A percentile compares a stretch with the other conserved stretches of the same genome.
Conservation (phyloP, 208 protist genomes). For the Acanthamoeba divionensis region DNA sequence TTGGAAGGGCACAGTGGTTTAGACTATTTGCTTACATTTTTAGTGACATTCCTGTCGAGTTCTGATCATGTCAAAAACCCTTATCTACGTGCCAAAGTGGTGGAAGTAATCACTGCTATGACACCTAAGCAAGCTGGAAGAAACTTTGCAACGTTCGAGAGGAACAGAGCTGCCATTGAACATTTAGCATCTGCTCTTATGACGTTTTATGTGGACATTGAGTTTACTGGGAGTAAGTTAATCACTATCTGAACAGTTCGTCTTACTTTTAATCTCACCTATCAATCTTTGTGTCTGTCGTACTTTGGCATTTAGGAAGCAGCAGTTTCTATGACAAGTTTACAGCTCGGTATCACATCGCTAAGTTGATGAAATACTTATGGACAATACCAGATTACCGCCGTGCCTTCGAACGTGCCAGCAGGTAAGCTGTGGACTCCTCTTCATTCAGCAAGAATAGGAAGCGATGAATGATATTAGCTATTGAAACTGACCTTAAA, state of each 20-base stretch:
- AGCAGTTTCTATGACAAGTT: conserved; percentile 74
- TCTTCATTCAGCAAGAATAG: not conserved
- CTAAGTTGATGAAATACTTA: conserved; percentile 60
- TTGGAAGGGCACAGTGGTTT: conserved; percentile 51
- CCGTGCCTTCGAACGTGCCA: not conserved
- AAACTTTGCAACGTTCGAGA: conserved; percentile 23
- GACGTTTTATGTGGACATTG: conserved; percentile 71
- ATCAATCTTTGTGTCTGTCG: not conserved
- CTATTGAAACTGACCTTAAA: no score
- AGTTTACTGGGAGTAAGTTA: conserved; percentile 59
- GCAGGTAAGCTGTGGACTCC: conserved; percentile 11
- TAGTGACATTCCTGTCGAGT: conserved; percentile 55
- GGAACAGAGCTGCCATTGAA: conserved; percentile 11
- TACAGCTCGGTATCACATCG: conserved; percentile 54
- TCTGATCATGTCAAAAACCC: conserved; percentile 68
- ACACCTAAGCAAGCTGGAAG: not conserved
- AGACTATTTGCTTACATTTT: conserved; percentile 55
- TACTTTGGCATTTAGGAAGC: not conserved
- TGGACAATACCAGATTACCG: conserved; percentile 59
- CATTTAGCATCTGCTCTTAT: conserved; percentile 55
- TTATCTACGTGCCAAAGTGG: conserved; percentile 64
- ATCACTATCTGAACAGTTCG: not conserved
- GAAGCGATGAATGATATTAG: no score
- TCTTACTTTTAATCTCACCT: not conserved
- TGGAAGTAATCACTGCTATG: not conserved